Base-by-base conservation (phyloP, 2,329 filamentous ascomycete genomes). In the Microcyclosporella mali region DNA sequence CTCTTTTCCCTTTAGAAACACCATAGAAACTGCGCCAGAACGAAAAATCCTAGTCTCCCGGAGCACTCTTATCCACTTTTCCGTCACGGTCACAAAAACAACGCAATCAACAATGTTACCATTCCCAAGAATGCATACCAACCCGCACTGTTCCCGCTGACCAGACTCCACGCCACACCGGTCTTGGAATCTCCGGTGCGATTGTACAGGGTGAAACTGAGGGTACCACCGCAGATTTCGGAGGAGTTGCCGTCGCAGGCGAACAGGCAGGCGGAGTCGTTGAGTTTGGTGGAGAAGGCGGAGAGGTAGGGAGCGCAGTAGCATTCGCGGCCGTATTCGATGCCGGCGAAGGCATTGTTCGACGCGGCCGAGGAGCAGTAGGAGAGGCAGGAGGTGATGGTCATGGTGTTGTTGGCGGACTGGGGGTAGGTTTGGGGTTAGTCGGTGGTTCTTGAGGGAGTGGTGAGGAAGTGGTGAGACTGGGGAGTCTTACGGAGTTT, bases 301-400 rank as follows among this genome's bases (percentile, higher is more conserved):
- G 69, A 70, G n/a, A 81, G 54, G 35, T 64, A 64, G 14, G 70
- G 64, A 16, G 73, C 68, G 59, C 79, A 82, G 70, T 75, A 81
- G 68, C 78, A 82, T 64, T 81, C 77, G 41, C 75, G 76, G 27
- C 50, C 53, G 60, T 72, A 79, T 63, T 80, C 74, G 31, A 80
- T 55, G 2, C 76, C 77, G 2, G 75, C 76, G 55, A n/a, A n/a
- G n/a, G n/a, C n/a, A n/a, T 72, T 77, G 41, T 63, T 62, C 10
- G 59, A 63, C 28, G 55, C 56, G 6, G 28, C 31, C 38, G 47
- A 54, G n/a, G 59, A 51, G 63, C 77, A 81, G 58, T 71, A 78
- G 7, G 60, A 59, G 17, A 78, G 65, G 55, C 77, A 81, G 45
- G 60, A 53, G 14, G 66, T 60, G 8, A 74, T 72, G 17, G 75